Base-by-base conservation (phyloP, 306 rosid species). In the Acacia acuminata region DNA sequence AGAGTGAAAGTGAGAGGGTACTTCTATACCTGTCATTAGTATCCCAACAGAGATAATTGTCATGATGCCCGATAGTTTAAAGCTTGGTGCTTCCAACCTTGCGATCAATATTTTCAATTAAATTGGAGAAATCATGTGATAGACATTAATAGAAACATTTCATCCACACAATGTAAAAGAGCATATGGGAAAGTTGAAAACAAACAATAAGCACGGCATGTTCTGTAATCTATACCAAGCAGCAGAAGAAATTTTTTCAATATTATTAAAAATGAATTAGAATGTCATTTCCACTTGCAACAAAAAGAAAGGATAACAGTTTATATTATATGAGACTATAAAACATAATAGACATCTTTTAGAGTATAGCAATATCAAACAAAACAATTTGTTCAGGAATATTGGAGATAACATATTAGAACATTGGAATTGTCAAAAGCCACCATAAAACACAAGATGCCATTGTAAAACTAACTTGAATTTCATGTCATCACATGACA, bases 71-170 rank as follows among this genome's bases (percentile, higher is more conserved):
- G 94, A 90, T 56, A 96, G 92, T 91, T 78, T 93, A 73, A 86
- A 19, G 83, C 99, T 96, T 53, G 97, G 94, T 53, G 89, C 60
- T 90, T 96, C 99, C 99, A 96, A 93, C 93, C 99, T 96, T 86
- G 73, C 81, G 84, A 76, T 77, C 75, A 82, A 81, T 67, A n/a
- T 74, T 83, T 58, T 67, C 53, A 75, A 84, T 80, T 83, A 80
- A 81, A 69, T 45, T n/a, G 34, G 67, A 82, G 64, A 89, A 78
- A 78, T 67, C 30, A 73, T 58, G 77, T 72, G 66, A 50, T 55
- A 73, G 75, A 22, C 68, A 43, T 10, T n/a, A 8, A 17, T 1
- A 12, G 34, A 5, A 43, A 40, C 27, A 11, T 70, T 38, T 43
- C 75, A 70, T 43, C 83, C 43, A 25, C 11, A 67, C 77, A 64